phyloP scores from a whole-genome alignment of 352 stramenopile species.

The Pythium scleroteichum region DNA sequence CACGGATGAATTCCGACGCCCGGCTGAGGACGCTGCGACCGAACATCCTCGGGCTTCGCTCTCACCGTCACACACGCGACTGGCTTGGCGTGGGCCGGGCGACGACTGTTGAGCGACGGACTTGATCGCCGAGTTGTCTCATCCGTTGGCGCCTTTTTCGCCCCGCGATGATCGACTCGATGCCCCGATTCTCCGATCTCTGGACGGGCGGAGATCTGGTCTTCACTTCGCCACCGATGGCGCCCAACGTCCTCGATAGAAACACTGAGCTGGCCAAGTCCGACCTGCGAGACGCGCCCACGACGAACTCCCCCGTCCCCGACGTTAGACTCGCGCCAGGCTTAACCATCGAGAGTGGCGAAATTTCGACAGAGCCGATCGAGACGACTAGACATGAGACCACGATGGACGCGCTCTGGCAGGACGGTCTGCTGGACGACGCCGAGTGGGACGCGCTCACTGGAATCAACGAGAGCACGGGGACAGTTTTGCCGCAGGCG shows the following conservation, averaged over 20 bases:
- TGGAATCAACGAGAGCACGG: not conserved
- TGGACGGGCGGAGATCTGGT: conserved; percentile 22
- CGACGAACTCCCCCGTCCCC: not conserved
- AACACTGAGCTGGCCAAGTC: conserved; percentile 6
- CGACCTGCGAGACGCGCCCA: not conserved
- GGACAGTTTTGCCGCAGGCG: not conserved
- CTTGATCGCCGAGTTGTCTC: conserved; percentile 6
- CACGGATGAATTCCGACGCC: conserved; percentile 28
- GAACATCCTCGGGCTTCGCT: conserved; percentile 6
- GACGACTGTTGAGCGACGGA: not conserved
- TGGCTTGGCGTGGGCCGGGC: not conserved
- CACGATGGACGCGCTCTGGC: conserved; percentile 13
- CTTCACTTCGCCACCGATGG: conserved; percentile 18
- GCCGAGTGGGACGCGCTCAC: conserved; percentile 14
- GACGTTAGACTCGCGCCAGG: not conserved
- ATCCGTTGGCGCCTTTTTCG: too few relatives aligned
- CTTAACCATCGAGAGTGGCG: conserved; percentile 3
- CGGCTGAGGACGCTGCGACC: conserved; percentile 1
- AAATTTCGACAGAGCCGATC: not conserved
- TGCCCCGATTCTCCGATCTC: conserved; percentile 30
- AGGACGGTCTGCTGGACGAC: conserved; percentile 15
- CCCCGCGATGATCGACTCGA: conserved; percentile 24
- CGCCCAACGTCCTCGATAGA: conserved; percentile 10
- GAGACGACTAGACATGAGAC: not conserved
- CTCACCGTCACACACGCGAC: not conserved